Evolutionary conservation across 352 stramenopile genomes (phyloP), one percentile per base, ranked within the genome.

Genomic region (Phytopythium vexans): DNA sequence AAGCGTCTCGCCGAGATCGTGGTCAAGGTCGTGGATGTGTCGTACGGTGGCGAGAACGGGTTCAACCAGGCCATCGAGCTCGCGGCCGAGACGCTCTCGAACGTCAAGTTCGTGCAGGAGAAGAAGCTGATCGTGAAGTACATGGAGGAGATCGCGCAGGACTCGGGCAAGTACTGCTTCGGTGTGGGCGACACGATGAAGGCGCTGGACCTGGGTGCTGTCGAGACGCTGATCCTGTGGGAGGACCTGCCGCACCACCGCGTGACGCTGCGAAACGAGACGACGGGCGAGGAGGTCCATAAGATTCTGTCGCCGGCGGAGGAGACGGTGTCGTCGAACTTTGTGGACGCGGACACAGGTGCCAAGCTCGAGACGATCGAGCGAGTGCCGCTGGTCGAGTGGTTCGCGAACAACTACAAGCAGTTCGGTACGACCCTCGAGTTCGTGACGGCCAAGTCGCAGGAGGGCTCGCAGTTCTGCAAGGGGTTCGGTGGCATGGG

Each of bases 61-160:
- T 99, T 99, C 79, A 99, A 99, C 72, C 97, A 99, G 81, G 97
- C 97, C 21, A 99, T 99, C 74, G 97, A 99, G 62, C 81, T 99
- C 43, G 90, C 89, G 9, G 94, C 96, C 6, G 97, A 99, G 73
- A 97, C 97, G 39, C 75, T 99, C 6, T 73, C 95, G 5, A 98
- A 98, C 64, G 97, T 99, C 64, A 99, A 99, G 77, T 96, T 99
- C 47, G 96, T 99, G 54, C 97, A 99, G 76, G 97, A 99, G 81
- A 99, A 99, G 91, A 98, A 98, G 60, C 77, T 99, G 32, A 96
- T 99, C 46, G 94, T 98, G 66, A 94, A 90, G 53, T 99, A 99
- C 77, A 99, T 99, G 88, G 97, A 99, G 56, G 97, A 99, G 75
- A 99, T 99, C 61, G 91, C 88, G 37, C 83, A 89, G 67, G 97